These are phyloP conservation scores for Grigorovia transvaalensis DNA, from an alignment of 805 yeast species.

Conservation along the genomic window DNA sequence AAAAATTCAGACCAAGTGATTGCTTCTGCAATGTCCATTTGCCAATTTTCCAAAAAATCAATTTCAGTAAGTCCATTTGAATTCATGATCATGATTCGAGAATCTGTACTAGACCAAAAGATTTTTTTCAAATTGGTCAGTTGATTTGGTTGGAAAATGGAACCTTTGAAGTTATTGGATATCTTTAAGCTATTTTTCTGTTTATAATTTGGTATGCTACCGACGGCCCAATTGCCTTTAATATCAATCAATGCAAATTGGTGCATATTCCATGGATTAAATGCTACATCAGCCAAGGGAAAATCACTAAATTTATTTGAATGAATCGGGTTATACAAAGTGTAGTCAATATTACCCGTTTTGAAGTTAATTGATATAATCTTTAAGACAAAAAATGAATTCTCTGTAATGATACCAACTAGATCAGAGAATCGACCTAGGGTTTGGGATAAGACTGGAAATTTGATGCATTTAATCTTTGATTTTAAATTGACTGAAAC, in stretches of 20 bases:
- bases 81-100: slow-evolving; percentile 29
- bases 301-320: slow-evolving; percentile 22
- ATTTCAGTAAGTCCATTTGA: slow-evolving; percentile 35
- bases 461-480: slow-evolving; percentile 33
- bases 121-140: slow-evolving; percentile 47
- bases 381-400: slow-evolving; percentile 27
- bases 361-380: slow-evolving; percentile 14
- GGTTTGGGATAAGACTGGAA: slow-evolving; percentile 19
- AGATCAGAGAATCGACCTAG: slow-evolving; percentile 20
- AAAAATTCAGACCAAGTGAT: slow-evolving; percentile 44
- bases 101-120: slow-evolving; percentile 32
- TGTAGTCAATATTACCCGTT: slow-evolving; percentile 10
- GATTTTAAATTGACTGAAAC: slow-evolving; percentile 24
- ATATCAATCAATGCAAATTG: slow-evolving; percentile 39
- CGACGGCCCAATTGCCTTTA: slow-evolving; percentile 42
- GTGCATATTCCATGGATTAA: slow-evolving; percentile 33
- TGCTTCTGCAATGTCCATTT: slow-evolving; percentile 35
- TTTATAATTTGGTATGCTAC: slow-evolving; percentile 20
- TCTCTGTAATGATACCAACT: slow-evolving; percentile 32
- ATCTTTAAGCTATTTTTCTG: slow-evolving; percentile 9
- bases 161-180: slow-evolving; percentile 11
- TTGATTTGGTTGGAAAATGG: slow-evolving; percentile 38
- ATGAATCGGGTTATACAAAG: slow-evolving; percentile 15
- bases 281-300: slow-evolving; percentile 37
- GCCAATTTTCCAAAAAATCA: slow-evolving; percentile 24